Base-by-base conservation (phyloP, 306 rosid species). In the Vachellia pachyceras region DNA sequence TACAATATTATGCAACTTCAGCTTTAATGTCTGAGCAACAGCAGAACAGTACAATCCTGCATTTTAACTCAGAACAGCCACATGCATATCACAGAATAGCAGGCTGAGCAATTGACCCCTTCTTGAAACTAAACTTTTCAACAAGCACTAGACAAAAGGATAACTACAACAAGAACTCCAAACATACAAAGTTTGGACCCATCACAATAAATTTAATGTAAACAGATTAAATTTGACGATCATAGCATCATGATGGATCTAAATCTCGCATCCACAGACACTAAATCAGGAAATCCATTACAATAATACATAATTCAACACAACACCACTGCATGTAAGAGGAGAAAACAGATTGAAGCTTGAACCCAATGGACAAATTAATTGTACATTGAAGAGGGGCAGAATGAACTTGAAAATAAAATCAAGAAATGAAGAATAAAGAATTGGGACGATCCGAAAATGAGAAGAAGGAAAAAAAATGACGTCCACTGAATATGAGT, bases 291-390 rank as follows among this genome's bases (percentile, higher is more conserved):
- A 72, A 57, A 76, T 77, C 78, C 77, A 67, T 75, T 0, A 47
- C 22, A 22, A 7, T 2, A 87, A 73, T 52, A 47, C 82, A 67
- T 37, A 88, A 87, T 86, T 80, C 85, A 66, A 84, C 77, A 68
- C 57, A 36, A 41, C 17, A 25, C 61, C 74, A 55, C 57, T 88
- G 94, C 94, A 90, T 92, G 91, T 77, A 25, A 82, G 50, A 35
- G 10, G 20, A n/a, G 37, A 50, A 76, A 80, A 80, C n/a, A 18
- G 33, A 77, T 78, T 68, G 66, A 58, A 55, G 66, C 71, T 18
- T 15, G 67, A 83, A 83, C 72, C 82, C 20, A 77, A 25, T 57
- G 23, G 41, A 74, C 70, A 37, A 23, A 58, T 35, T 42, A 69
- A 78, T 69, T 75, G n/a, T 22, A 13, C 50, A 40, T 4, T 15